Percentiles rank a stretch among this genome's conserved stretches.
Evolutionary conservation across 129 eudicot genomes (phyloP).

Genomic region (Sambucus nigra): DNA sequence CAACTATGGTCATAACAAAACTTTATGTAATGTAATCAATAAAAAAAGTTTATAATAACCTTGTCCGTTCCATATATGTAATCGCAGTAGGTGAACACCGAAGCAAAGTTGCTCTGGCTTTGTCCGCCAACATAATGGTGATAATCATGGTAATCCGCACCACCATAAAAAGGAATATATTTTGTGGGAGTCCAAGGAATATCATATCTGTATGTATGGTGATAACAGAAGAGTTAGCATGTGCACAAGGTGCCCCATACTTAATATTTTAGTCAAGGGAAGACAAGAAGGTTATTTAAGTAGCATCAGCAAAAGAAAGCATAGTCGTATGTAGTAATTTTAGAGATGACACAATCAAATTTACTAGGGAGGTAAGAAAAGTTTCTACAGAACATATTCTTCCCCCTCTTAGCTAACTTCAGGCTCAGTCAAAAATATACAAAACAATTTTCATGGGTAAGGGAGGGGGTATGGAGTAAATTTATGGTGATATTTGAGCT

Average conservation of each 20-base stretch:
- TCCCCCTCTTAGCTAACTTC: too few relatives aligned
- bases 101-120: conserved; percentile 92
- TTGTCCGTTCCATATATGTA: conserved; percentile 94
- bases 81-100: conserved; percentile 90
- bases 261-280: background rate
- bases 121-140: conserved; percentile 95
- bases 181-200: conserved; percentile 78
- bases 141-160: conserved; percentile 94
- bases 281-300: background rate
- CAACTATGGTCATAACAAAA: background rate
- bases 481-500: too few relatives aligned
- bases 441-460: too few relatives aligned
- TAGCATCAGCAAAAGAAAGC: background rate
- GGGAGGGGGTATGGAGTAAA: too few relatives aligned
- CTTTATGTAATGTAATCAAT: background rate
- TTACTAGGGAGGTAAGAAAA: background rate
- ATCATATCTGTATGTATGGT: conserved; percentile 48
- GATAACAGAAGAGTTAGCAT: conserved; percentile 2
- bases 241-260: background rate
- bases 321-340: background rate
- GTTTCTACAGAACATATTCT: too few relatives aligned
- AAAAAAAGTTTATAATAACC: conserved; percentile 30
- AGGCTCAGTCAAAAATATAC: too few relatives aligned
- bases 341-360: background rate
- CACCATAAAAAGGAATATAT: conserved; percentile 87